A percentile compares a stretch with the other conserved stretches of the same genome.
Evolutionary conservation across 169 alveolate genomes (phyloP).

Genomic region (Eimeria nieschulzi): DNA sequence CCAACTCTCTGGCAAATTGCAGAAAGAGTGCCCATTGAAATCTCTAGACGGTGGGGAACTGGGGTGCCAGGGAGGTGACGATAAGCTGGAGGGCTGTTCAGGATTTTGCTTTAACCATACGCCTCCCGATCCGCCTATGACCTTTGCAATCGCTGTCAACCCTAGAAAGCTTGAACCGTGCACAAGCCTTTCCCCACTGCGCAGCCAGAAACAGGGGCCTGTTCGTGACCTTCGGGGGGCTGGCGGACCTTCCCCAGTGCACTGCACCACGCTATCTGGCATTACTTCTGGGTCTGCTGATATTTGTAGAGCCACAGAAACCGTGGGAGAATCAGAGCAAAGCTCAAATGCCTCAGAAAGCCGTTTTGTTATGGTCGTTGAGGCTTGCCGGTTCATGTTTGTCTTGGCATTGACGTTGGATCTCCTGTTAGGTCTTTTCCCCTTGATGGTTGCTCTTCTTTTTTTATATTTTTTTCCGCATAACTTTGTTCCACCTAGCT

Average conservation of each 20-base stretch:
- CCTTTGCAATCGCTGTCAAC: not conserved
- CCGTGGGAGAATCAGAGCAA: not conserved
- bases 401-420: conserved; percentile 49
- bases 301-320: not conserved
- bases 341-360: not conserved
- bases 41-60: not conserved
- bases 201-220: not conserved
- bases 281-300: not conserved
- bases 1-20: not conserved
- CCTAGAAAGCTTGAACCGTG: not conserved
- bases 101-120: not conserved
- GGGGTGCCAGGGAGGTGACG: not conserved
- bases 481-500: not conserved
- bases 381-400: conserved; percentile 45
- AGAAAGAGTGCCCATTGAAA: not conserved
- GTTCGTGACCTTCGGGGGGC: not conserved
- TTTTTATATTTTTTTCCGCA: conserved; percentile 16
- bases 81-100: not conserved
- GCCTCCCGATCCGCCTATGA: conserved; percentile 42
- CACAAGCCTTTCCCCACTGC: not conserved
- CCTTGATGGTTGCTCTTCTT: conserved; percentile 28
- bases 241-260: not conserved
- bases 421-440: conserved; percentile 53
- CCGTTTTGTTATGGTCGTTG: conserved; percentile 31
- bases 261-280: conserved; percentile 16